Evolutionary conservation across 2,329 filamentous ascomycete species (phyloP).

Genomic region (Pyrenophora tritici-repentis): DNA sequence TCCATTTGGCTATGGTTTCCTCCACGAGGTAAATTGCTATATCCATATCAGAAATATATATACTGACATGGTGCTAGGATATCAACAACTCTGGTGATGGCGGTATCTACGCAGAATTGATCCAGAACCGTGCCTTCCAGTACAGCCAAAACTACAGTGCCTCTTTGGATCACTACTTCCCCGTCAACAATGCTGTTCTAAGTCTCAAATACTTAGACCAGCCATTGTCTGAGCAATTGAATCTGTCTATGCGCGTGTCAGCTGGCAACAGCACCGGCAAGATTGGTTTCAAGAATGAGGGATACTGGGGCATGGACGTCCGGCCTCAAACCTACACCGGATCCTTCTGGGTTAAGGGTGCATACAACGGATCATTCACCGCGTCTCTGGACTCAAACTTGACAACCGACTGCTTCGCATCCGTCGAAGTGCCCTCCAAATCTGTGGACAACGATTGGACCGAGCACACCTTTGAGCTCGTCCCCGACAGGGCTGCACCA

Average conservation of each 20-base stretch:
- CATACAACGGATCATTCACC: slow-evolving; percentile 44
- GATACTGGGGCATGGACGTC: slow-evolving; percentile 60
- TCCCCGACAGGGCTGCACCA: slow-evolving; percentile 45
- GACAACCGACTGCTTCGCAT: slow-evolving; percentile 50
- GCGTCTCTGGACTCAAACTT: slow-evolving; percentile 49
- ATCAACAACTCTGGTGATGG: slow-evolving; percentile 74
- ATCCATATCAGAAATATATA: neutral
- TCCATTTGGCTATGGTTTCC: slow-evolving; percentile 37
- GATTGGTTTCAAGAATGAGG: slow-evolving; percentile 56
- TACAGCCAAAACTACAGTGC: slow-evolving; percentile 39
- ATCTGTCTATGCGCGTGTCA: slow-evolving; percentile 50
- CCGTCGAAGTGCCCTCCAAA: slow-evolving; percentile 34
- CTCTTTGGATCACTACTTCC: slow-evolving; percentile 35
- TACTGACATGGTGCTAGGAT: slow-evolving; percentile 23
- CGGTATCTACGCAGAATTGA: slow-evolving; percentile 72
- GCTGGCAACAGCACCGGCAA: slow-evolving; percentile 46
- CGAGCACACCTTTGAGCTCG: slow-evolving; percentile 49
- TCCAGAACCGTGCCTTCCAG: slow-evolving; percentile 74
- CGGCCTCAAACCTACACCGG: slow-evolving; percentile 55
- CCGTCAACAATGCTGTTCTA: slow-evolving; percentile 43
- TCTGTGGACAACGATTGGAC: slow-evolving; percentile 46
- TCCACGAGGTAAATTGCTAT: slow-evolving; percentile 30
- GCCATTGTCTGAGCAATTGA: slow-evolving; percentile 54
- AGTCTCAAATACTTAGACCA: slow-evolving; percentile 47
- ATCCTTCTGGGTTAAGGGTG: slow-evolving; percentile 56